These are phyloP conservation scores for Conticribra guillardii DNA, from an alignment of 108 stramenopile species.

Conservation along the genomic window DNA sequence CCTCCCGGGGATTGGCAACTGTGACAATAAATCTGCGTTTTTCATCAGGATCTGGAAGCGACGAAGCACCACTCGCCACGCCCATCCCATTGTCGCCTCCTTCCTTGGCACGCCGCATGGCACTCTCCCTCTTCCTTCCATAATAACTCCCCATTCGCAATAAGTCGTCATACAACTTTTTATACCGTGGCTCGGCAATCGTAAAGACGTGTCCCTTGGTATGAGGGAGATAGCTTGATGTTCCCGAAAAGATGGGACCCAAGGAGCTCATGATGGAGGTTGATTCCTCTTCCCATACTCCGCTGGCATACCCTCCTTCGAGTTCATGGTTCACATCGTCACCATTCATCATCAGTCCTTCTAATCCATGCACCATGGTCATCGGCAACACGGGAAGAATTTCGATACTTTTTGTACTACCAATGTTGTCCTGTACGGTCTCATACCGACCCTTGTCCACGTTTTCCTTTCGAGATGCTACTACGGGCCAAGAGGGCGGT, in stretches of 20 bases:
- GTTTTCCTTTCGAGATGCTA: slow-evolving; percentile 17
- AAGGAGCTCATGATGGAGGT: slow-evolving; percentile 6
- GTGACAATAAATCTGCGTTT: slow-evolving; percentile 41
- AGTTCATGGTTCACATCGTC: slow-evolving; percentile 1
- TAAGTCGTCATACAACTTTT: slow-evolving; percentile 38
- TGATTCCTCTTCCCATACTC: slow-evolving; percentile 24
- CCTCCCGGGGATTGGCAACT: slow-evolving; percentile 28
- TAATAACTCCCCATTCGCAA: slow-evolving; percentile 30
- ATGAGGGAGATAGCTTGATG: slow-evolving; percentile 32
- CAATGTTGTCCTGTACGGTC: neutral
- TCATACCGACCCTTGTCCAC: slow-evolving; percentile 2
- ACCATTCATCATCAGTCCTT: neutral
- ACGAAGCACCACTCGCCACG: neutral
- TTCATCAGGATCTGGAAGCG: slow-evolving; percentile 36
- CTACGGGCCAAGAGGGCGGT: neutral
- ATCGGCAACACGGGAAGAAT: slow-evolving; percentile 34
- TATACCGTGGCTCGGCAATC: slow-evolving; percentile 37
- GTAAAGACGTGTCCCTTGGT: slow-evolving; percentile 35
- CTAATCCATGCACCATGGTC: slow-evolving; percentile 38
- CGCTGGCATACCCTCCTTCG: slow-evolving; percentile 2
- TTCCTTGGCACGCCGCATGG: slow-evolving; percentile 27
- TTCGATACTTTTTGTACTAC: slow-evolving; percentile 4
- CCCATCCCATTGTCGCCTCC: neutral
- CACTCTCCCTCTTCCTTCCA: slow-evolving; percentile 21
- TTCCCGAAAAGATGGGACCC: slow-evolving; percentile 27